phyloP scores from a whole-genome alignment of 2,329 filamentous ascomycete species.

The Fusarium siculi region DNA sequence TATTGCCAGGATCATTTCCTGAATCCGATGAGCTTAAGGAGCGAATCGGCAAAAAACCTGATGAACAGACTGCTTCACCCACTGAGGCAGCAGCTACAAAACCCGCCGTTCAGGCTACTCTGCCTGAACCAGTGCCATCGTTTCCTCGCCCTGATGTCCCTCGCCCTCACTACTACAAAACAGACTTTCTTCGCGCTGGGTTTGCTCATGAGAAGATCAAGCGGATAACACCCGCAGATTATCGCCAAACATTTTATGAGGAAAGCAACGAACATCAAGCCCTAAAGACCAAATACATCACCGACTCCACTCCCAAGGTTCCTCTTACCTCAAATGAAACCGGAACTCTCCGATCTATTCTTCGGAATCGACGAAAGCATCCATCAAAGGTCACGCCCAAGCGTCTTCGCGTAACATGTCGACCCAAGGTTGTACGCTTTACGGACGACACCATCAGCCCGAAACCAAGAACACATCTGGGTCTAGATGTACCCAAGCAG shows the following conservation, averaged over 20 bases:
- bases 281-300: constrained; percentile 35
- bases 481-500: constrained; percentile 40
- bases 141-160: constrained; percentile 9
- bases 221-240: constrained; percentile 30
- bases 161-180: constrained; percentile 20
- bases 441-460: constrained; percentile 43
- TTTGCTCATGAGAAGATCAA: constrained; percentile 18
- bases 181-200: constrained; percentile 22
- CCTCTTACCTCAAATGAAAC: constrained; percentile 33
- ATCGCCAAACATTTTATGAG: constrained; percentile 32
- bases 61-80: background rate
- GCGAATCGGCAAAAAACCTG: background rate
- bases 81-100: background rate
- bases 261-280: constrained; percentile 33
- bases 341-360: constrained; percentile 42
- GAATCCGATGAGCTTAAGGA: constrained; percentile 29
- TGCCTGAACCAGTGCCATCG: background rate
- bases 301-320: constrained; percentile 35
- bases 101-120: background rate
- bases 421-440: constrained; percentile 47
- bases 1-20: constrained; percentile 45
- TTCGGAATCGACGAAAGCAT: constrained; percentile 42
- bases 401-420: constrained; percentile 38
- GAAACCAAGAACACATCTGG: constrained; percentile 41
- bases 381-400: constrained; percentile 36